Conservation (phyloP, 2,329 filamentous ascomycete species). For the Acrocalymma vagum region DNA sequence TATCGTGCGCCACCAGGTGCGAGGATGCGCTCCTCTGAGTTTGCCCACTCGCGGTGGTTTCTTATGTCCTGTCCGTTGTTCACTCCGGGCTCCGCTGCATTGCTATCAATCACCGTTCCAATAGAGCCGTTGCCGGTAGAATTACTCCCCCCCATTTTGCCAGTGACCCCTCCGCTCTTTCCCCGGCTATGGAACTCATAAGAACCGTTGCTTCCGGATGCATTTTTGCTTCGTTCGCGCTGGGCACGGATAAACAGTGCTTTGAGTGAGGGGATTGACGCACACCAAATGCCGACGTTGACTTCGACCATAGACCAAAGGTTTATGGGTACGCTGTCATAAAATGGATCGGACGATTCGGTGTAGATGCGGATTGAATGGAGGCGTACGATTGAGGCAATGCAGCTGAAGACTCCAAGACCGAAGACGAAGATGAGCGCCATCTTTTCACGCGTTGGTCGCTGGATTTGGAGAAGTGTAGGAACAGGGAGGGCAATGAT, state of each 20-base stretch:
- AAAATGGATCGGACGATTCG: conserved; percentile 60
- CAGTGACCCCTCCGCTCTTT: conserved; percentile 19
- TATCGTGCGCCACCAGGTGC: too few species aligned
- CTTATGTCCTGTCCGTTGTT: too few species aligned
- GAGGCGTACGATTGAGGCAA: conserved; percentile 76
- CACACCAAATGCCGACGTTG: conserved; percentile 86
- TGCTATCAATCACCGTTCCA: conserved; percentile 5
- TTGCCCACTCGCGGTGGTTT: too few species aligned
- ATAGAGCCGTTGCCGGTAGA: conserved; percentile 1
- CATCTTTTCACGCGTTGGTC: conserved; percentile 83
- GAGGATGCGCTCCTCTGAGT: too few species aligned
- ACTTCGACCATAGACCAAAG: conserved; percentile 95
- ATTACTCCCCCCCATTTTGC: too few species aligned
- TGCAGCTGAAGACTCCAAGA: conserved; percentile 86
- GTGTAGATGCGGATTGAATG: conserved; percentile 49
- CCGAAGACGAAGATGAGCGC: conserved; percentile 85
- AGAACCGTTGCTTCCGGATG: conserved; percentile 6
- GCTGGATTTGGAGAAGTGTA: conserved; percentile 81
- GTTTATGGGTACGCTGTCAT: conserved; percentile 82
- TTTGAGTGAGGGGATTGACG: conserved; percentile 87
- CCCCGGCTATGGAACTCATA: conserved; percentile 33
- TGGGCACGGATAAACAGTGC: conserved; percentile 61
- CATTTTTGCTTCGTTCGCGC: conserved; percentile 15
- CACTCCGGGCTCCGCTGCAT: too few species aligned
- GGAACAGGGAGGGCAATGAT: conserved; percentile 86